A percentile compares a stretch with the other conserved stretches of the same genome.
Evolutionary conservation across 2,329 filamentous ascomycete genomes (phyloP).

Genomic region (Neonectria punicea): DNA sequence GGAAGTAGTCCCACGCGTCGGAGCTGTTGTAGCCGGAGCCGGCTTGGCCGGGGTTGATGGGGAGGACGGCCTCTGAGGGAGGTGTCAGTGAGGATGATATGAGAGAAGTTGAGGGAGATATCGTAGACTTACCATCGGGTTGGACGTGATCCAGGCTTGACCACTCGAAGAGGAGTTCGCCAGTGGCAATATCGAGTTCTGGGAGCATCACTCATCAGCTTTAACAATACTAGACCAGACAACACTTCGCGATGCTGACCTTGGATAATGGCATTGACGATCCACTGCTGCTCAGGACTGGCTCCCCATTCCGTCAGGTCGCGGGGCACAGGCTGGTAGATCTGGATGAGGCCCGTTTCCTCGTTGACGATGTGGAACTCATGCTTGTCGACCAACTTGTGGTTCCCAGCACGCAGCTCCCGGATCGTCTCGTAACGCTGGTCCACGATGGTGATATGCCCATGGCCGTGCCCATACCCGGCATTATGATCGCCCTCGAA

Average conservation of each 20-base stretch:
- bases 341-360: slow-evolving; percentile 62
- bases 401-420: slow-evolving; percentile 62
- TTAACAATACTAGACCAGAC: not conserved
- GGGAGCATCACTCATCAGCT: slow-evolving; percentile 20
- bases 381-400: slow-evolving; percentile 63
- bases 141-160: slow-evolving; percentile 41
- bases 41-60: slow-evolving; percentile 57
- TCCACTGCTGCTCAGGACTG: slow-evolving; percentile 62
- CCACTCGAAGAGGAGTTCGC: slow-evolving; percentile 62
- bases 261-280: slow-evolving; percentile 65
- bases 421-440: slow-evolving; percentile 65
- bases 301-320: slow-evolving; percentile 59
- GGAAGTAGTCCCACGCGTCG: slow-evolving; percentile 65
- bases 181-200: slow-evolving; percentile 62
- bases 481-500: slow-evolving; percentile 65
- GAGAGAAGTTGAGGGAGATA: no score
- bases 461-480: slow-evolving; percentile 63
- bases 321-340: slow-evolving; percentile 61
- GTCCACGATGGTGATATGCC: slow-evolving; percentile 63
- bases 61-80: slow-evolving; percentile 54
- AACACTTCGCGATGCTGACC: slow-evolving; percentile 48
- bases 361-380: slow-evolving; percentile 66
- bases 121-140: slow-evolving; percentile 34
- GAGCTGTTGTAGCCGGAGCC: slow-evolving; percentile 44
- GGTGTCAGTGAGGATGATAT: not conserved